Percentiles rank a stretch among this genome's conserved stretches.
These are phyloP conservation scores for Solanum clarkiae DNA, from an alignment of 257 asterid genomes.

Conservation along the genomic window DNA sequence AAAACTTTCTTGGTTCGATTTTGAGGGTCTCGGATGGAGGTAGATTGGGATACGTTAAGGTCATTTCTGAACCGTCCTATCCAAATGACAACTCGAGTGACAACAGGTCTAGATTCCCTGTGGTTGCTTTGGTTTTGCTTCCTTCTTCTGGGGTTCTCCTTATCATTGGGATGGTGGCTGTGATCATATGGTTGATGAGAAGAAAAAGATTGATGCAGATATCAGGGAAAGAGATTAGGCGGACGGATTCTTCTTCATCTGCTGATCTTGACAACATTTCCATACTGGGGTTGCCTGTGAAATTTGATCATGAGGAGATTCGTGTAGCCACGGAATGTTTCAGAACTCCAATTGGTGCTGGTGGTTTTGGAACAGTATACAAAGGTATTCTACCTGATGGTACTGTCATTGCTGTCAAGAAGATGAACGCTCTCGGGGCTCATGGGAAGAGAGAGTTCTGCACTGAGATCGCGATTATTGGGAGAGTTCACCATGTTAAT, in stretches of 20 bases:
- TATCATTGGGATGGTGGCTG: slow-evolving; percentile 13
- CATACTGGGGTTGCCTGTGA: slow-evolving; percentile 52
- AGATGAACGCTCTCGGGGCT: slow-evolving; percentile 29
- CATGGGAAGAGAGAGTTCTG: slow-evolving; percentile 58
- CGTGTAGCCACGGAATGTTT: slow-evolving; percentile 43
- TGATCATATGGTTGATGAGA: slow-evolving; percentile 24
- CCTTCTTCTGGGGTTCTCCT: slow-evolving; percentile 39
- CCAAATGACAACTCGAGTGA: not conserved
- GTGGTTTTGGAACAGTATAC: slow-evolving; percentile 65
- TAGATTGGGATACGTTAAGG: slow-evolving; percentile 38
- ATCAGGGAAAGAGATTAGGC: not conserved
- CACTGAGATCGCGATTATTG: slow-evolving; percentile 59
- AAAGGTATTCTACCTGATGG: slow-evolving; percentile 47
- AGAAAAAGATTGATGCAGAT: slow-evolving; percentile 1
- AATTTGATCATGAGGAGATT: slow-evolving; percentile 42
- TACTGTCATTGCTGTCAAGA: slow-evolving; percentile 55
- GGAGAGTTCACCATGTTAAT: slow-evolving; percentile 61
- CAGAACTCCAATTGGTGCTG: slow-evolving; percentile 49
- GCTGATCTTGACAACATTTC: slow-evolving; percentile 31
- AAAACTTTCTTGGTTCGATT: slow-evolving; percentile 45
- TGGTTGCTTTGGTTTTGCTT: slow-evolving; percentile 31
- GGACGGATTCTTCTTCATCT: slow-evolving; percentile 6
- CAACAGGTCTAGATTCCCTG: slow-evolving; percentile 19
- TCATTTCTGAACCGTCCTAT: slow-evolving; percentile 6
- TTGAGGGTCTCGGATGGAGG: slow-evolving; percentile 11